Evolutionary conservation across 257 asterid species (phyloP).

Genomic region (Solanum appendiculatum): DNA sequence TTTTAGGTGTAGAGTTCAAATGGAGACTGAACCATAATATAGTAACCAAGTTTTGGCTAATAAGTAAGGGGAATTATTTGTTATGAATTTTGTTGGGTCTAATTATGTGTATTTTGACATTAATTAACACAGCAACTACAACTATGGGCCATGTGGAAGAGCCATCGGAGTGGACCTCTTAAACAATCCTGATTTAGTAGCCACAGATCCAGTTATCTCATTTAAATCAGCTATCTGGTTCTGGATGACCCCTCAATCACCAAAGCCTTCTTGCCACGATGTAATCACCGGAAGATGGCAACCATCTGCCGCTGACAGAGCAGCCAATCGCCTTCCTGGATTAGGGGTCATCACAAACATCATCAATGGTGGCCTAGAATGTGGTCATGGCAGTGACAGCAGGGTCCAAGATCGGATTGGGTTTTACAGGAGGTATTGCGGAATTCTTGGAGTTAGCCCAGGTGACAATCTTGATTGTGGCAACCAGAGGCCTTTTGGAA

Average conservation of each 20-base stretch:
- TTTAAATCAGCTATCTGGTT: conserved; percentile 28
- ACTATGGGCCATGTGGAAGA: conserved; percentile 24
- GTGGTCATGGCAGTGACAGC: conserved; percentile 6
- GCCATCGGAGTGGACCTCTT: conserved; percentile 11
- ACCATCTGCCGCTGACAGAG: conserved; percentile 1
- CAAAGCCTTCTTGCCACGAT: conserved; percentile 25
- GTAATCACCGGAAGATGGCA: conserved; percentile 19
- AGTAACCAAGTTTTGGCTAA: too few species aligned
- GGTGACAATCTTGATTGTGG: conserved; percentile 18
- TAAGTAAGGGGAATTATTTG: background rate
- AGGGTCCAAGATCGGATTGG: conserved; percentile 14
- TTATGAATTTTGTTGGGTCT: background rate
- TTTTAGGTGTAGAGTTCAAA: too few species aligned
- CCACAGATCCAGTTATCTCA: conserved; percentile 9
- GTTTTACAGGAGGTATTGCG: conserved; percentile 15
- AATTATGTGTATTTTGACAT: background rate
- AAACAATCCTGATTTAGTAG: conserved; percentile 18
- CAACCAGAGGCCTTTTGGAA: conserved; percentile 6
- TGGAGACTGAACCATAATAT: too few species aligned
- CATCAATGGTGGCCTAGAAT: conserved; percentile 28
- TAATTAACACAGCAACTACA: conserved; percentile 18
- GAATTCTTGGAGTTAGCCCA: conserved; percentile 4
- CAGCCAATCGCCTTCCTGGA: conserved; percentile 17
- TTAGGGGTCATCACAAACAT: conserved; percentile 26
- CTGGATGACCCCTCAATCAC: conserved; percentile 29